A percentile compares a stretch with the other conserved stretches of the same genome.
These are phyloP conservation scores for Sextonia rubra DNA, from an alignment of 164 flowering plant genomes.

Conservation along the genomic window DNA sequence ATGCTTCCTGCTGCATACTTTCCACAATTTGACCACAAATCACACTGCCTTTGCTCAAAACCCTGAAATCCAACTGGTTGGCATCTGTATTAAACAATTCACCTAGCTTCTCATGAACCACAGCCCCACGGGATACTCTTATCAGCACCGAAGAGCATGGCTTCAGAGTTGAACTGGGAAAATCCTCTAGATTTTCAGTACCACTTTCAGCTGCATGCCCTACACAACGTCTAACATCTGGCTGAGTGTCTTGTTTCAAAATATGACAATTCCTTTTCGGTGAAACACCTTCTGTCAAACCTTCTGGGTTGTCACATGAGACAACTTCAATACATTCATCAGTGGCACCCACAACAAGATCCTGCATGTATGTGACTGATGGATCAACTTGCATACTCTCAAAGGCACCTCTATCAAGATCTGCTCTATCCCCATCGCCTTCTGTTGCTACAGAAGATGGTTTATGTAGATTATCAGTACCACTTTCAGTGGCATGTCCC, in stretches of 20 bases:
- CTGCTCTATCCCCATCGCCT: neutral
- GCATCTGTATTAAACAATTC: neutral
- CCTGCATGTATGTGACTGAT: conserved; percentile 5
- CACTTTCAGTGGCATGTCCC: conserved; percentile 10
- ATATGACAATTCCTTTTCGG: neutral
- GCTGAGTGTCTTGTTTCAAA: conserved; percentile 12
- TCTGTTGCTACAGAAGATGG: too few relatives aligned
- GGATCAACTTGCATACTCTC: conserved; percentile 19
- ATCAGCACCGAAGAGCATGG: conserved; percentile 12
- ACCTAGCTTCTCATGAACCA: neutral
- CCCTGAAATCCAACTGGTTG: neutral
- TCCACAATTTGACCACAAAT: conserved; percentile 17
- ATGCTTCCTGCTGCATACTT: conserved; percentile 10
- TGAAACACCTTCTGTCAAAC: conserved; percentile 6
- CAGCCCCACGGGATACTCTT: conserved; percentile 12
- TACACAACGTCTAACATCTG: conserved; percentile 11
- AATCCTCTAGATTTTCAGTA: conserved; percentile 1
- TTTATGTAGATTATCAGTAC: neutral
- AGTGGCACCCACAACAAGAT: conserved; percentile 9
- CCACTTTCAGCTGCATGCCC: conserved; percentile 10
- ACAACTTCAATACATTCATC: neutral
- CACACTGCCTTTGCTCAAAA: conserved; percentile 7
- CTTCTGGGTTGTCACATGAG: conserved; percentile 10
- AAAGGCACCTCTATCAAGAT: neutral
- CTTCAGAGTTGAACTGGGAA: conserved; percentile 9